These are phyloP conservation scores for Aureobasidium sp. DNA, from an alignment of 2,329 filamentous ascomycete species.

Conservation along the genomic window DNA sequence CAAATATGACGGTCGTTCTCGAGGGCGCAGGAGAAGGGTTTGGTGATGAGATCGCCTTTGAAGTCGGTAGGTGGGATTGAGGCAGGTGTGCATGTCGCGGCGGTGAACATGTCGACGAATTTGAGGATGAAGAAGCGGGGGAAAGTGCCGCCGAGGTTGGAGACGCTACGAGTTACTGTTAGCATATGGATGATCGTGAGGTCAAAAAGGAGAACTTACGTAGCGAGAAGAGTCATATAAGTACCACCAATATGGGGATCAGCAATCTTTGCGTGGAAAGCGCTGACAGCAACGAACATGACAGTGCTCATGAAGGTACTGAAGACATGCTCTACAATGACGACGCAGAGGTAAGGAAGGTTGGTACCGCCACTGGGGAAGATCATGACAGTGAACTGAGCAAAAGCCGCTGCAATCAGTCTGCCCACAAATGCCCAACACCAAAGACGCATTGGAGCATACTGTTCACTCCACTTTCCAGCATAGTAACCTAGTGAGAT, in stretches of 20 bases:
- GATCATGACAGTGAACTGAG: conserved; percentile 88
- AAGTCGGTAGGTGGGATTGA: conserved; percentile 47
- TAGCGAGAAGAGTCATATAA: conserved; percentile 98
- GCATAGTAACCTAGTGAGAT: conserved; percentile 98
- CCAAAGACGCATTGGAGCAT: conserved; percentile 96
- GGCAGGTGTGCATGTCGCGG: conserved; percentile 79
- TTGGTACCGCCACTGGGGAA: conserved; percentile 82
- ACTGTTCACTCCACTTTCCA: conserved; percentile 97
- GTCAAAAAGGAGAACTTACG: conserved; percentile 76
- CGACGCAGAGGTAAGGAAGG: conserved; percentile 81
- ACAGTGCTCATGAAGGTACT: conserved; percentile 98
- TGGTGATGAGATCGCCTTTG: conserved; percentile 72
- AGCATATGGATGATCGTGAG: conserved; percentile 9
- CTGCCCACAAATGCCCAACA: conserved; percentile 96
- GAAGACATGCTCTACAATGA: conserved; percentile 93
- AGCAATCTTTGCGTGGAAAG: conserved; percentile 96
- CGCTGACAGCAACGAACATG: conserved; percentile 98
- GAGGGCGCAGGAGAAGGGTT: conserved; percentile 85
- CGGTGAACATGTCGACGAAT: conserved; percentile 91
- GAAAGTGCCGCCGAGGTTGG: conserved; percentile 98
- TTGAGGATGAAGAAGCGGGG: conserved; percentile 96
- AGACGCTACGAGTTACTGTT: conserved; percentile 73
- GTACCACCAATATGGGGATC: conserved; percentile 97
- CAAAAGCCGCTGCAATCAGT: conserved; percentile 83
- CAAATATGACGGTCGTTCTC: conserved; percentile 92